These are phyloP conservation scores for Trichaptum fuscoviolaceum DNA, from an alignment of 768 basidiomycete genomes.

Conservation along the genomic window DNA sequence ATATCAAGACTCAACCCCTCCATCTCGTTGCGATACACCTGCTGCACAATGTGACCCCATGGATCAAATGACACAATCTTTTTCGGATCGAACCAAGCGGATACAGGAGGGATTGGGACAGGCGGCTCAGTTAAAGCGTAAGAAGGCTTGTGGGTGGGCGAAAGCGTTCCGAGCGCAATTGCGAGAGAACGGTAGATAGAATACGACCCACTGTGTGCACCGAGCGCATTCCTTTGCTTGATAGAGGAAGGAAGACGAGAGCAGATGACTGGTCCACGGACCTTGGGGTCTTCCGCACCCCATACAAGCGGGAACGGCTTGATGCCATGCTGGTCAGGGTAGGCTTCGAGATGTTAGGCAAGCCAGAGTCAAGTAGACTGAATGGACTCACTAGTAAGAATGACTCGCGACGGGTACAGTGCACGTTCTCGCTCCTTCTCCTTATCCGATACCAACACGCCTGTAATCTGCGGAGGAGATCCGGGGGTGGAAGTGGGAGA, in stretches of 20 bases:
- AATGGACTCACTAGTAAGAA: constrained; percentile 68
- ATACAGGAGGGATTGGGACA: constrained; percentile 68
- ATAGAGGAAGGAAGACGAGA: constrained; percentile 79
- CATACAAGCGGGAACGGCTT: constrained; percentile 73
- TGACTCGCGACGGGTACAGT: constrained; percentile 77
- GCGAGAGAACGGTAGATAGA: constrained; percentile 91
- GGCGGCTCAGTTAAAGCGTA: constrained; percentile 83
- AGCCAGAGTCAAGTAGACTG: constrained; percentile 8
- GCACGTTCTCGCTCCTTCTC: constrained; percentile 70
- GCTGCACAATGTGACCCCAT: constrained; percentile 84
- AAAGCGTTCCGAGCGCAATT: constrained; percentile 83
- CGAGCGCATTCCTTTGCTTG: constrained; percentile 89
- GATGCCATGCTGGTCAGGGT: constrained; percentile 92
- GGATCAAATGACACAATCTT: constrained; percentile 95
- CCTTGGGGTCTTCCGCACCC: constrained; percentile 61
- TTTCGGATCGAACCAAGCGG: constrained; percentile 65
- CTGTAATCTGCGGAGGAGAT: not conserved
- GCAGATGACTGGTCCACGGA: constrained; percentile 85
- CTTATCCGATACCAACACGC: constrained; percentile 7
- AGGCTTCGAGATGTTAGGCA: constrained; percentile 36
- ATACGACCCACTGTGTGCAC: constrained; percentile 91
- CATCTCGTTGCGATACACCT: constrained; percentile 57
- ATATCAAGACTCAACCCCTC: constrained; percentile 73
- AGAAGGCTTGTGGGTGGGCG: constrained; percentile 76
- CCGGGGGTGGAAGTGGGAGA: not conserved